Percentiles rank a stretch among this genome's conserved stretches.
These are phyloP conservation scores for Penicillium antarcticum DNA, from an alignment of 495 filamentous ascomycete genomes.

Conservation along the genomic window DNA sequence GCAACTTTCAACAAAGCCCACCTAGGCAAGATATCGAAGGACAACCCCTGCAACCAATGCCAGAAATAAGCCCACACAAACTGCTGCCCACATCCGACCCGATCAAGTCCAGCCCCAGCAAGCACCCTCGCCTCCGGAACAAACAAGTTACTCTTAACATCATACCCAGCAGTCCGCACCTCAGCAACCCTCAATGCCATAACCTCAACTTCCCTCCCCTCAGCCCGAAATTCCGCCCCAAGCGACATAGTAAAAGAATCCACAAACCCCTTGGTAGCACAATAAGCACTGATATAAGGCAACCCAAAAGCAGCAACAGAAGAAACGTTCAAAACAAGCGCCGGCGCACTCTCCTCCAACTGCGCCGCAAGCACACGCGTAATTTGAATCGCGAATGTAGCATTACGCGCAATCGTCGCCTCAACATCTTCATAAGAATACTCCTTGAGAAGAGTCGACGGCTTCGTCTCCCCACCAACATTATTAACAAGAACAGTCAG, in stretches of 20 bases:
- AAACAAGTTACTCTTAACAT: conserved; percentile 17
- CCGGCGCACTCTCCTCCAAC: conserved; percentile 23
- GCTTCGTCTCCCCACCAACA: conserved; percentile 34
- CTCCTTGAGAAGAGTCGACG: conserved; percentile 18
- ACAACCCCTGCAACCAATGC: conserved; percentile 23
- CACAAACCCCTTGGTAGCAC: conserved; percentile 37
- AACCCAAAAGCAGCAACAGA: conserved; percentile 29
- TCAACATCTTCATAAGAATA: conserved; percentile 20
- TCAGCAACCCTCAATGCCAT: conserved; percentile 26
- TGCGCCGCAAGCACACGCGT: conserved; percentile 37
- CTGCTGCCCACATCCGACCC: conserved; percentile 26
- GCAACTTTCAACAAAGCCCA: conserved; percentile 18
- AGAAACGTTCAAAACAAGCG: conserved; percentile 43
- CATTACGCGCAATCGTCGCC: conserved; percentile 32
- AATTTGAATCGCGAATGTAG: conserved; percentile 38
- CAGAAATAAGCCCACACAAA: conserved; percentile 27
- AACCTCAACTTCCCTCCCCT: conserved; percentile 24
- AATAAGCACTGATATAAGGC: conserved; percentile 35
- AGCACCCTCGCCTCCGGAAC: conserved; percentile 17
- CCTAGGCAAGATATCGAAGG: conserved; percentile 20
- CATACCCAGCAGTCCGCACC: conserved; percentile 19
- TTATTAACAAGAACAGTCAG: conserved; percentile 50
- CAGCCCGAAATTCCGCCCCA: conserved; percentile 25
- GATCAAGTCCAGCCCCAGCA: conserved; percentile 26
- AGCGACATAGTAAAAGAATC: conserved; percentile 27